Evolutionary conservation across 2,329 filamentous ascomycete species (phyloP), one percentile per base, ranked within the genome.

Genomic region (Cytospora schulzeri): DNA sequence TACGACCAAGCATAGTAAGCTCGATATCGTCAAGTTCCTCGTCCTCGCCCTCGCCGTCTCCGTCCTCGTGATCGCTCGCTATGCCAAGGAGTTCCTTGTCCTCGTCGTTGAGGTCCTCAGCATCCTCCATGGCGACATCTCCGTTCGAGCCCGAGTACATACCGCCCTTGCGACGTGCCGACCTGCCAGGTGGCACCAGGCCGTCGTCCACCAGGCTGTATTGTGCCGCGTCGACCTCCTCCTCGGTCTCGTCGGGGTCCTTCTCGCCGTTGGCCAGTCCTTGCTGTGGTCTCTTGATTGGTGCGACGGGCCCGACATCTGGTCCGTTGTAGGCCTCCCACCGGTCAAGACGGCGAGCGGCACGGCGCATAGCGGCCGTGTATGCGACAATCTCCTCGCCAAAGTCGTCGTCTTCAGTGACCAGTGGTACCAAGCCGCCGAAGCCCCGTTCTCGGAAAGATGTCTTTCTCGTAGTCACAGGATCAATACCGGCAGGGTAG

Each of bases 321-420:
- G 74, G 70, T n/a, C 77, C 76, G 14, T 75, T 77, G 3, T 78
- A 76, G n/a, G 78, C 78, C 56, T 87, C 83, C 91, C 91, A 94
- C 35, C 91, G 83, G 60, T 84, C 79, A n/a, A 94, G 78, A 50
- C 91, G 83, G 31, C 91, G 83, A 24, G 82, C 79, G 1, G 83
- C 82, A 19, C 89, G 83, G 60, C 88, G 80, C 22, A 94, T 77
- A 9, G 90, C 84, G 14, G 89, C 86, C 4, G 87, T 84, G 64
- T 91, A 88, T 1, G 85, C 81, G 62, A 83, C 83, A 7, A 87
- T 82, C 74, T 94, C 90, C 74, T 94, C 91, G 52, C 91, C 91
- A 69, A 88, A 91, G 76, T 94, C 91, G 67, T 92, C 89, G 0
- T 81, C 76, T 73, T 93, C 91, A 19, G 78, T 76, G 24, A 77